Evolutionary conservation across 495 filamentous ascomycete species (phyloP).

Genomic region (Coniosporium apollinis): DNA sequence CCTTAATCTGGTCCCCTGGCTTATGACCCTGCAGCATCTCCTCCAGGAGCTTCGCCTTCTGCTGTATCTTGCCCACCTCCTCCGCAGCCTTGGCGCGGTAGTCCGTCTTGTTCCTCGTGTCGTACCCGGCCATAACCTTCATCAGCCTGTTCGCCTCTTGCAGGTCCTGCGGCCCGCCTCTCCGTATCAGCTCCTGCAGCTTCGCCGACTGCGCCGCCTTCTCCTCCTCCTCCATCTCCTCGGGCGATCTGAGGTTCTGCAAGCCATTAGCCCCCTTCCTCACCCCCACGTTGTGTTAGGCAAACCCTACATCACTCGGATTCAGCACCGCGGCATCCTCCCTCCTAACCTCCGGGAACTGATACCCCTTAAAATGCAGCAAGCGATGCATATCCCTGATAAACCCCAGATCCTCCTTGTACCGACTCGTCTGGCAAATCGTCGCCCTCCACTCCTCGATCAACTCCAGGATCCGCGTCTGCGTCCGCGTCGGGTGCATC

Average conservation of each 20-base stretch:
- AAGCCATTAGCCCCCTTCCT: conserved; percentile 25
- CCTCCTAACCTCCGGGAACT: conserved; percentile 75
- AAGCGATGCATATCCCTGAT: conserved; percentile 97
- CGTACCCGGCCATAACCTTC: conserved; percentile 98
- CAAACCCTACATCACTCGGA: conserved; percentile 72
- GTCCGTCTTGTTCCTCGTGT: conserved; percentile 87
- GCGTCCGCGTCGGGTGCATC: conserved; percentile 67
- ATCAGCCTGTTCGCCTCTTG: conserved; percentile 93
- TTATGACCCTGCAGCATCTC: conserved; percentile 79
- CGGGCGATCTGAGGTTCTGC: conserved; percentile 85
- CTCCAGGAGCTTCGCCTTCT: conserved; percentile 80
- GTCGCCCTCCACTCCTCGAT: conserved; percentile 98
- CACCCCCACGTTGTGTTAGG: no score
- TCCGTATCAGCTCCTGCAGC: conserved; percentile 85
- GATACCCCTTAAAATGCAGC: conserved; percentile 89
- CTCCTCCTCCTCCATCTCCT: conserved; percentile 98
- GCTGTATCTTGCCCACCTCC: conserved; percentile 82
- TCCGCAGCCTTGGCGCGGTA: conserved; percentile 95
- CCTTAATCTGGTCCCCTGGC: conserved; percentile 62
- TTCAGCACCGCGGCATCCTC: conserved; percentile 97
- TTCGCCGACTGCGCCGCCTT: conserved; percentile 88
- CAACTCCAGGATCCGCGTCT: conserved; percentile 81
- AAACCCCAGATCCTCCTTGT: conserved; percentile 91
- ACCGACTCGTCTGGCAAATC: conserved; percentile 91
- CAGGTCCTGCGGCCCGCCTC: conserved; percentile 78